These are phyloP conservation scores for Juglanconis sp. DNA, from an alignment of 2,329 filamentous ascomycete species.

Conservation along the genomic window DNA sequence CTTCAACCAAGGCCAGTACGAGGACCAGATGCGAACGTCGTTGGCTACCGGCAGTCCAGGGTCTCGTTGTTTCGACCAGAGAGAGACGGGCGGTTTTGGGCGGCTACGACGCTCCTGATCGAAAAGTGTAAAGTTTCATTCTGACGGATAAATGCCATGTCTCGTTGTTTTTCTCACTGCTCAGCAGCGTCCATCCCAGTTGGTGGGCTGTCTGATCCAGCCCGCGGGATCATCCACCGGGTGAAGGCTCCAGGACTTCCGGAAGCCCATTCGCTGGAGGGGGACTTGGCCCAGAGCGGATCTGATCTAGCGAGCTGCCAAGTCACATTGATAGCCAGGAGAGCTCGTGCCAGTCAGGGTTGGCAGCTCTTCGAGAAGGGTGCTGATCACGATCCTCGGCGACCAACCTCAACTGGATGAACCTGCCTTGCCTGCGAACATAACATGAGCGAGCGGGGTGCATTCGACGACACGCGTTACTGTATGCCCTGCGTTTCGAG, in stretches of 20 bases:
- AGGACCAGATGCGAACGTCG: background rate
- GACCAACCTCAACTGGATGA: background rate
- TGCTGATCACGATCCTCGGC: constrained; percentile 9
- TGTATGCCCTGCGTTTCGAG: background rate
- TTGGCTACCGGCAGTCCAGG: constrained; percentile 3
- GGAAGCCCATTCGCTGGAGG: constrained; percentile 4
- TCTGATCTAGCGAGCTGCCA: constrained; percentile 15
- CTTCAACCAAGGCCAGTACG: background rate
- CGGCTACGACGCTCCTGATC: constrained; percentile 11
- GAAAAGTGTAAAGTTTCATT: background rate
- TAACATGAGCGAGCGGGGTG: background rate
- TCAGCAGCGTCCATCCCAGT: constrained; percentile 3
- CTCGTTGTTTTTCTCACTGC: background rate
- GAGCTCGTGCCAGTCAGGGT: constrained; percentile 8
- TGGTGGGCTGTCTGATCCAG: constrained; percentile 4
- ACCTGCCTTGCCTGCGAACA: background rate
- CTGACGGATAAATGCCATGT: background rate
- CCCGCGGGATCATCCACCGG: constrained; percentile 10
- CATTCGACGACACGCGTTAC: background rate
- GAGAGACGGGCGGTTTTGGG: constrained; percentile 14
- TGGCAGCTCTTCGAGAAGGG: background rate
- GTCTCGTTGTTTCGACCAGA: constrained; percentile 2
- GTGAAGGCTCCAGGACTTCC: background rate
- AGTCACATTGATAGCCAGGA: constrained; percentile 8
- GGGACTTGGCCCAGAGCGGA: constrained; percentile 1